A percentile compares a stretch with the other conserved stretches of the same genome.
These are phyloP conservation scores for Mortierella sp. DNA, from an alignment of 371 early-diverging fungal species.

Conservation along the genomic window DNA sequence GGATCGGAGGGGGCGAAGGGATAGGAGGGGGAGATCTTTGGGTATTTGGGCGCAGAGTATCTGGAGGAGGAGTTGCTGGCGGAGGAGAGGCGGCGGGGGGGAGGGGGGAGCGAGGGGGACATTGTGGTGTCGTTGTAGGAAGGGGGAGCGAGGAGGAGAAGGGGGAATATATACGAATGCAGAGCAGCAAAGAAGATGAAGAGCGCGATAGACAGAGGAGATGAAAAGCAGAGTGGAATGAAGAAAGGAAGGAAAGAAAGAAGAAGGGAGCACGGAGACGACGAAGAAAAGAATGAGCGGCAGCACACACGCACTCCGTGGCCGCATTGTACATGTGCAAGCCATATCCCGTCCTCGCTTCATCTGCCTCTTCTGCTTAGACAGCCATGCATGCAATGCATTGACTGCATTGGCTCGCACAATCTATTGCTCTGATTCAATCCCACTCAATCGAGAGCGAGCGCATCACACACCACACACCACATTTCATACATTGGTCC, in stretches of 20 bases:
- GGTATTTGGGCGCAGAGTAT: conserved; percentile 23
- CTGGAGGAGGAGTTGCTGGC: conserved; percentile 5
- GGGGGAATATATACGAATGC: background rate
- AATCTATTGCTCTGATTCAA: too few species aligned
- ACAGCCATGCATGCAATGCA: too few species aligned
- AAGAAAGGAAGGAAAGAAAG: background rate
- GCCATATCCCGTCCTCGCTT: too few species aligned
- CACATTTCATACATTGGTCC: too few species aligned
- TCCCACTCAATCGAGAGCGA: too few species aligned
- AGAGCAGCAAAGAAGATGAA: conserved; percentile 3
- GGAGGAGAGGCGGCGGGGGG: conserved; percentile 37
- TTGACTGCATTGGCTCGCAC: too few species aligned
- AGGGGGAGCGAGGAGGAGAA: background rate
- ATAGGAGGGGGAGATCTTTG: conserved; percentile 30
- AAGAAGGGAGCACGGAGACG: conserved; percentile 5
- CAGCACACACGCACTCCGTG: too few species aligned
- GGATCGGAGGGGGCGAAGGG: conserved; percentile 20
- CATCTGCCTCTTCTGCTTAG: too few species aligned
- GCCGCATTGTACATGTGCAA: background rate
- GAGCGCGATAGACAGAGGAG: background rate
- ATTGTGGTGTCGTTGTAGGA: conserved; percentile 7
- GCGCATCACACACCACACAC: too few species aligned
- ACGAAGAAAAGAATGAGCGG: background rate
- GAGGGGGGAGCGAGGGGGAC: conserved; percentile 43
- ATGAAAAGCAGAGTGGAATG: background rate